Evolutionary conservation across 2,329 filamentous ascomycete genomes (phyloP).

Genomic region (Aspergillus sp.): DNA sequence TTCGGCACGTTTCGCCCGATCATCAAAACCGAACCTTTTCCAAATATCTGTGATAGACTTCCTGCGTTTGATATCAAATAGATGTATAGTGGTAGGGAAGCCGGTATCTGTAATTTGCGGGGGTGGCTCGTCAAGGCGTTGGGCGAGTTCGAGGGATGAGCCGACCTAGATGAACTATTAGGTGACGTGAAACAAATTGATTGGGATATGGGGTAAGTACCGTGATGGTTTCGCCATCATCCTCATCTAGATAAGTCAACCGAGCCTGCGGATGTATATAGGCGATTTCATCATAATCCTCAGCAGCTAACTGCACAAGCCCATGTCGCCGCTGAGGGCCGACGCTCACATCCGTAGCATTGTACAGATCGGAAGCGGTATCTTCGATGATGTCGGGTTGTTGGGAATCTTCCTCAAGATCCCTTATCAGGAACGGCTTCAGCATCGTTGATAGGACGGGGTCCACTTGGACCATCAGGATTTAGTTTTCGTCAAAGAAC

Average conservation of each 20-base stretch:
- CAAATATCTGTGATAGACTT: slow-evolving; percentile 41
- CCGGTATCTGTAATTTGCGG: slow-evolving; percentile 10
- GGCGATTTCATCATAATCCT: slow-evolving; percentile 46
- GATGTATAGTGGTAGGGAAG: slow-evolving; percentile 37
- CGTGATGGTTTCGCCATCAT: slow-evolving; percentile 48
- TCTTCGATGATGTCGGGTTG: slow-evolving; percentile 18
- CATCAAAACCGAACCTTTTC: slow-evolving; percentile 31
- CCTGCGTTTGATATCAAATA: slow-evolving; percentile 47
- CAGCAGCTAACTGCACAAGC: slow-evolving; percentile 41
- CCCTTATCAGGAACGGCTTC: slow-evolving; percentile 43
- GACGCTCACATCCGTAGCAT: not conserved
- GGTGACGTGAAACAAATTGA: not conserved
- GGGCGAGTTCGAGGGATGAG: slow-evolving; percentile 47
- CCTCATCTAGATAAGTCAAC: slow-evolving; percentile 47
- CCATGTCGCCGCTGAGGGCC: slow-evolving; percentile 21
- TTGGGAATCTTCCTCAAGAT: slow-evolving; percentile 28
- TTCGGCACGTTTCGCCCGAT: not conserved
- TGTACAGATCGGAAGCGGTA: slow-evolving; percentile 6
- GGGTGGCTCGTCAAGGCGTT: slow-evolving; percentile 45
- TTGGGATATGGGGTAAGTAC: slow-evolving; percentile 28
- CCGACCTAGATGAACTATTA: slow-evolving; percentile 39
- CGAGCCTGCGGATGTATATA: slow-evolving; percentile 41
- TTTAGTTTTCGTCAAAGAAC: not conserved
- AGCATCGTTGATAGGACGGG: slow-evolving; percentile 30
- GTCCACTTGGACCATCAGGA: slow-evolving; percentile 5